These are phyloP conservation scores for Penicillium robsamsonii DNA, from an alignment of 495 filamentous ascomycete genomes.

Conservation along the genomic window DNA sequence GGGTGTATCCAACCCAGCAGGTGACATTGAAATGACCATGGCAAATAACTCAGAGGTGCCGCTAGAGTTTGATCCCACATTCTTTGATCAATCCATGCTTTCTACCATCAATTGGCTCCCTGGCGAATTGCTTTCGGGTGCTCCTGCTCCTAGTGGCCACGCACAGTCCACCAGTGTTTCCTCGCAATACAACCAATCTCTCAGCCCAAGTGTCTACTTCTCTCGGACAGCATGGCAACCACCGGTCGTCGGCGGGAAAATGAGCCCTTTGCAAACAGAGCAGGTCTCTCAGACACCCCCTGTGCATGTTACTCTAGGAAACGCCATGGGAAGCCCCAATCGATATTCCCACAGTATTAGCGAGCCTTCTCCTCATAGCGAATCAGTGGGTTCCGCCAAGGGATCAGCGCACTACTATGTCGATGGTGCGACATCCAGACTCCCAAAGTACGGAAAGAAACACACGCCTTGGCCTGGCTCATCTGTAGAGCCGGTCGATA, in stretches of 20 bases:
- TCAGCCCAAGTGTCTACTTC: constrained; percentile 17
- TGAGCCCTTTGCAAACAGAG: constrained; percentile 19
- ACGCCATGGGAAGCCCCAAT: constrained; percentile 19
- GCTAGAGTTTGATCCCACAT: constrained; percentile 24
- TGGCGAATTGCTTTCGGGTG: constrained; percentile 23
- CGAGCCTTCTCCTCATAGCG: constrained; percentile 23
- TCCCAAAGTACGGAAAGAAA: constrained; percentile 32
- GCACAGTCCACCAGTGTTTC: constrained; percentile 10
- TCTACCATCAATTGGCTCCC: constrained; percentile 43
- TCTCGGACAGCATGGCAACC: constrained; percentile 33
- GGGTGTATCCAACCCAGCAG: constrained; percentile 12
- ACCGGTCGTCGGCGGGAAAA: constrained; percentile 24
- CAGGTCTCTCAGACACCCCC: constrained; percentile 25
- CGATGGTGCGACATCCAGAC: constrained; percentile 34
- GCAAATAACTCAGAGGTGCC: constrained; percentile 24
- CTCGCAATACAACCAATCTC: constrained; percentile 22
- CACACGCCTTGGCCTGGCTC: constrained; percentile 25
- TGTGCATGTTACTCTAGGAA: constrained; percentile 22
- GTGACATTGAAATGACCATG: constrained; percentile 22
- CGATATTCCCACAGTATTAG: constrained; percentile 19
- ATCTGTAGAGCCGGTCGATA: constrained; percentile 13
- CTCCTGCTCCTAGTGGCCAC: constrained; percentile 14
- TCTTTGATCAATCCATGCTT: constrained; percentile 28
- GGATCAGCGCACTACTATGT: constrained; percentile 38
- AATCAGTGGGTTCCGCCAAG: constrained; percentile 23